Evolutionary conservation across 139 green algal genomes (phyloP), one percentile per base, ranked within the genome.

Genomic region (Chlamydomonas applanata): DNA sequence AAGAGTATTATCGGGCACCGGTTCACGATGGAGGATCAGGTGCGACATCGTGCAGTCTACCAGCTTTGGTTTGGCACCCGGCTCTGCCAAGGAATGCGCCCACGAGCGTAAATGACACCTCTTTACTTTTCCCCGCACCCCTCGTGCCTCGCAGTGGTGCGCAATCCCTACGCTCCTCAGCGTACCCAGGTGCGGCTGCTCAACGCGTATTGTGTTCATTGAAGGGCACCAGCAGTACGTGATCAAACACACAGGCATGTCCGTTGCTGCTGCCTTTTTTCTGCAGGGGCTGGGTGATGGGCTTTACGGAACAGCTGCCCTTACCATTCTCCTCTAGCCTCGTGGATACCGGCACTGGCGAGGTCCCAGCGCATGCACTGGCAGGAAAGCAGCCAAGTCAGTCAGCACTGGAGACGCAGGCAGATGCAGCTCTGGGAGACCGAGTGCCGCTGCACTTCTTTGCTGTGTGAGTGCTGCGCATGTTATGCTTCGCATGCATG

Each of bases 1-100:
- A 81, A 81, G 11, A 76, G 67, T 1, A 53, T 81, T 1, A 65
- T 81, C 4, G 76, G 76, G 4, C 76, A 77, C 53, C 67, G 76
- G 24, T 69, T 75, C 52, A 76, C 59, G 20, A 78, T 78, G 76
- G 76, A 82, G 36, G 76, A 82, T 61, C 69, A 59, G 63, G 76
- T 54, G 1, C 40, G 40, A 11, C 40, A 49, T 49, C 11, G 40
- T 54, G 13, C 1, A n/a, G 54, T 3, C 5, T 3, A 4, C 1
- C 3, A 49, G 64, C 25, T n/a, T 2, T 59, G 7, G 27, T 46
- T 44, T 78, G 72, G n/a, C n/a, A n/a, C n/a, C n/a, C n/a, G n/a
- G n/a, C n/a, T n/a, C n/a, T n/a, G n/a, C n/a, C n/a, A n/a, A n/a
- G n/a, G n/a, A n/a, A n/a, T n/a, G n/a, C n/a, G n/a, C n/a, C n/a